Evolutionary conservation across 2,329 filamentous ascomycete genomes (phyloP).

Genomic region (Claviceps sp.): DNA sequence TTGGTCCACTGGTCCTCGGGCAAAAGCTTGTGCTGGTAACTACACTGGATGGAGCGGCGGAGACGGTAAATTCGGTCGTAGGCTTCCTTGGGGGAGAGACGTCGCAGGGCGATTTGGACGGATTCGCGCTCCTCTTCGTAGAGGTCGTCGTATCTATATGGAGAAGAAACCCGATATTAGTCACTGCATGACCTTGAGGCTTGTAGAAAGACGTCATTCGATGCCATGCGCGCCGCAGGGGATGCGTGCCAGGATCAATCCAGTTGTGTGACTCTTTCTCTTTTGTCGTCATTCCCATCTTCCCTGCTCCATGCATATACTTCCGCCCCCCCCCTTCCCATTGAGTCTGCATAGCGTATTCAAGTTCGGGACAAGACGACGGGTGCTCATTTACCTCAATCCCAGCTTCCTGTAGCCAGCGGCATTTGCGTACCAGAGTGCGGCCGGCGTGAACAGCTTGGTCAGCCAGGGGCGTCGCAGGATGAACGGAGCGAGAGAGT

Average conservation of each 20-base stretch:
- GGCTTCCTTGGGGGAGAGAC: conserved; percentile 75
- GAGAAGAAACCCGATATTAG: conserved; percentile 12
- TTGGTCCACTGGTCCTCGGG: conserved; percentile 49
- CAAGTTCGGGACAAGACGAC: background rate
- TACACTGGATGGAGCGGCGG: conserved; percentile 79
- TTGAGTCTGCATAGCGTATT: no score
- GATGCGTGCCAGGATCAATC: no score
- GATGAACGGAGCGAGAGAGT: conserved; percentile 61
- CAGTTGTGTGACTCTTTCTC: no score
- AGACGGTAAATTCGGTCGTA: conserved; percentile 98
- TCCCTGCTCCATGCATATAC: no score
- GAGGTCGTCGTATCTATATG: conserved; percentile 82
- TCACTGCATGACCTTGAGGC: background rate
- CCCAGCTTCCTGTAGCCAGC: conserved; percentile 89
- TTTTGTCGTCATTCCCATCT: background rate
- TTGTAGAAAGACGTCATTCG: background rate
- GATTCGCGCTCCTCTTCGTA: conserved; percentile 83
- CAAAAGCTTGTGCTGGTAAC: conserved; percentile 49
- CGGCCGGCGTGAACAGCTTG: conserved; percentile 61
- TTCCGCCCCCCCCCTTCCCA: no score
- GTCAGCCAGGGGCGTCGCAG: conserved; percentile 75
- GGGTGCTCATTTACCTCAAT: conserved; percentile 49
- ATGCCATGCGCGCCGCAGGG: background rate
- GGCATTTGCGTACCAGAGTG: conserved; percentile 80
- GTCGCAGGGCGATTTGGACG: conserved; percentile 79